Base-by-base conservation (phyloP, 23 red algal genomes). In the Gracilaria domingensis region DNA sequence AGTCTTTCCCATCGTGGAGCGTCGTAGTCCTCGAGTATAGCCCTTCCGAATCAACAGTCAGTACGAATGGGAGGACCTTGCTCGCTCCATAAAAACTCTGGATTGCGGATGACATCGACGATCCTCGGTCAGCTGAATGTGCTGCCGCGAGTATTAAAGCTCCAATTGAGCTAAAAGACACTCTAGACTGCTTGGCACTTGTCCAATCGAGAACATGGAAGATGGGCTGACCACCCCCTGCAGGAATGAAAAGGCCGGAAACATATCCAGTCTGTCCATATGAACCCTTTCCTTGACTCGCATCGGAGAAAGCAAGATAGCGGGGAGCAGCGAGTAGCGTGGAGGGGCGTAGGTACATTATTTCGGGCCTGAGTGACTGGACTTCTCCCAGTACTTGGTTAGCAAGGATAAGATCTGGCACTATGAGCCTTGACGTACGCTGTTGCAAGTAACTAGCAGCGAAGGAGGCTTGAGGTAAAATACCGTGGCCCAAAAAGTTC, bases 201-300 rank as follows among this genome's bases (percentile, higher is more conserved):
- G 13, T 37, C 85, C 85, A 89, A 20, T 89, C 85, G 24, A 89
- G 26, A 32, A 80, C 23, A 48, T 89, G 72, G 85, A 47, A 89
- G 30, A 89, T 71, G n/a, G 32, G 8, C 67, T 20, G 5, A 2
- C 28, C 67, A 29, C 25, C 72, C 85, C 66, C 71, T 42, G 72
- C 71, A 40, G 72, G 85, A 50, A 89, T 26, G 59, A 49, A 89
- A 45, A 89, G 28, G 8, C 85, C 85, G 12, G 85, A 89, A 4
- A 89, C 12, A 72, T 89, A 89, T 42, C 71, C 85, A 38, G 53
- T 89, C 72, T 89, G 66, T 21, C 85, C 85, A 80, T 89, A 89
- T 25, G 85, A 75, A 0, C 62, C 44, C n/a, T 66, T 74, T 24
- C 74, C 85, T 64, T 89, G 85, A 30, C 66, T 89, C 56, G 71